A percentile compares a stretch with the other conserved stretches of the same genome.
phyloP scores from a whole-genome alignment of 1,284 basidiomycete genomes.

The Moesziomyces antarcticus region DNA sequence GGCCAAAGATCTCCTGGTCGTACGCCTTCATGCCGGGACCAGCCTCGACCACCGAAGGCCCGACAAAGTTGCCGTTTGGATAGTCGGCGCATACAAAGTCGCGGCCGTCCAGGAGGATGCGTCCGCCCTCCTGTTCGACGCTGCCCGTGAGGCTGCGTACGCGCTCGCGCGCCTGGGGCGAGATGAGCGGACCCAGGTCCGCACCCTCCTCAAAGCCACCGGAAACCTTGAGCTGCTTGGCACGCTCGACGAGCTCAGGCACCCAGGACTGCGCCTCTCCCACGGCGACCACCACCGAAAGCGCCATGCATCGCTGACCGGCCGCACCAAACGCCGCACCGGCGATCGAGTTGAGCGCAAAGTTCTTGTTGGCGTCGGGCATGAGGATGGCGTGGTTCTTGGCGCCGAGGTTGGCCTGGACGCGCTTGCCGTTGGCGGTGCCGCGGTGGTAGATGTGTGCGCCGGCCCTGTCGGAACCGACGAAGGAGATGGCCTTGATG shows the following conservation, averaged over 20 bases:
- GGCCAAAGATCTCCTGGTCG: constrained; percentile 87
- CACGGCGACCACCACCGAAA: constrained; percentile 77
- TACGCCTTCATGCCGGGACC: constrained; percentile 87
- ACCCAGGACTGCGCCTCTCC: constrained; percentile 86
- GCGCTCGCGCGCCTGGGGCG: constrained; percentile 82
- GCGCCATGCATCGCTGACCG: constrained; percentile 83
- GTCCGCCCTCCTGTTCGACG: constrained; percentile 83
- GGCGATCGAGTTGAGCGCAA: constrained; percentile 89
- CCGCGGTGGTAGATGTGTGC: constrained; percentile 87
- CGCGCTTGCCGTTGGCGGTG: constrained; percentile 87
- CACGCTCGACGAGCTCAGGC: constrained; percentile 85
- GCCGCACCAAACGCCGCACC: constrained; percentile 98
- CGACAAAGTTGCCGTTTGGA: constrained; percentile 92
- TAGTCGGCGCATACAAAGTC: constrained; percentile 78
- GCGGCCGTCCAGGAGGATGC: constrained; percentile 88
- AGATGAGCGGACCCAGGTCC: constrained; percentile 96
- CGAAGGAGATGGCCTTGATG: constrained; percentile 95
- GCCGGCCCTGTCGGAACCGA: constrained; percentile 94
- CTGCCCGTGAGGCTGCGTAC: constrained; percentile 83
- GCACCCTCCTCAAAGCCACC: constrained; percentile 88
- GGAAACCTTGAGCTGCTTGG: constrained; percentile 82
- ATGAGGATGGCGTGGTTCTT: constrained; percentile 84
- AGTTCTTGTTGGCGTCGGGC: constrained; percentile 96
- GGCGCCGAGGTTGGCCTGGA: constrained; percentile 93
- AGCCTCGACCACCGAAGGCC: constrained; percentile 89